A percentile compares a stretch with the other conserved stretches of the same genome.
Evolutionary conservation across 768 basidiomycete genomes (phyloP).

Genomic region (Ramaria sp.): DNA sequence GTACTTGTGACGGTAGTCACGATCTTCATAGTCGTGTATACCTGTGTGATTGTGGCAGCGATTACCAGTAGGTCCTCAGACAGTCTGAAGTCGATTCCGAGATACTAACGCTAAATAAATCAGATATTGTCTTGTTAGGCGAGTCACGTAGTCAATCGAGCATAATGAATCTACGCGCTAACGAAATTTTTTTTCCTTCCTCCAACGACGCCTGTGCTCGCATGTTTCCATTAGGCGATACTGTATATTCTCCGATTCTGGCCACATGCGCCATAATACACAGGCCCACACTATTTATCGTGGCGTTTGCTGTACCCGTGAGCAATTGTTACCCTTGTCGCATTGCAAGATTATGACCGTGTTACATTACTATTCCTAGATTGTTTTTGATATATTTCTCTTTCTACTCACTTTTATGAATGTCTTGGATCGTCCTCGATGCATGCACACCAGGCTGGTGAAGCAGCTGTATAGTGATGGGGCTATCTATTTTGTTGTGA

Average conservation of each 20-base stretch:
- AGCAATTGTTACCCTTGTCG: not conserved
- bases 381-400: not conserved
- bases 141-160: no score
- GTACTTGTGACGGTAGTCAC: not conserved
- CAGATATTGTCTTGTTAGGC: no score
- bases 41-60: no score
- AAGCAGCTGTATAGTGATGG: constrained; percentile 25
- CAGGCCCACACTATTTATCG: not conserved
- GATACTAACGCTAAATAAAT: no score
- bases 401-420: constrained; percentile 23
- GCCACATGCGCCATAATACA: not conserved
- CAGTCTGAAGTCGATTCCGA: no score
- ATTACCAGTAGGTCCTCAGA: no score
- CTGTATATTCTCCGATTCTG: no score
- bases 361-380: not conserved
- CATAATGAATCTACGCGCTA: no score
- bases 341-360: no score
- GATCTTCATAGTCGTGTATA: not conserved
- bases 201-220: no score
- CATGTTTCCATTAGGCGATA: no score
- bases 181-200: no score
- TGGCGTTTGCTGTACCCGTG: not conserved
- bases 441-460: constrained; percentile 16
- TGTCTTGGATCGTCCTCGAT: constrained; percentile 26
- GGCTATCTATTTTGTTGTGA: constrained; percentile 25